Percentiles rank a stretch among this genome's conserved stretches.
Evolutionary conservation across 768 basidiomycete genomes (phyloP).

Genomic region (Hemileccinum rubropunctum): DNA sequence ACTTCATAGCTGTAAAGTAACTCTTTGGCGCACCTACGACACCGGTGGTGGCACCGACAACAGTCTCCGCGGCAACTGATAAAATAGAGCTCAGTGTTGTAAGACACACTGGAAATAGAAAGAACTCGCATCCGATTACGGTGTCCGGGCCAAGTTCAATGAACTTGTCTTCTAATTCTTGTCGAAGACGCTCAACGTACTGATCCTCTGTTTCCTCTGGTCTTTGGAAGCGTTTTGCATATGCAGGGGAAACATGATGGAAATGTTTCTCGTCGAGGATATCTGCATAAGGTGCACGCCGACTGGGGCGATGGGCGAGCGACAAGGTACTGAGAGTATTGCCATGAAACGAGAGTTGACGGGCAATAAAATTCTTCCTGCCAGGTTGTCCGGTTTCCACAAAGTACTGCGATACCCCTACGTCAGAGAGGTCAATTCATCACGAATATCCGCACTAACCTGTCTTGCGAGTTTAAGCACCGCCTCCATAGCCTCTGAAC

Average conservation of each 20-base stretch:
- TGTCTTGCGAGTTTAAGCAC: conserved; percentile 82
- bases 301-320: conserved; percentile 61
- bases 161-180: conserved; percentile 87
- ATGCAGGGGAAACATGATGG: conserved; percentile 87
- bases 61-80: conserved; percentile 84
- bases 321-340: conserved; percentile 74
- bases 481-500: conserved; percentile 87
- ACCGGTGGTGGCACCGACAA: conserved; percentile 84
- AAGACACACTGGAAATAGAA: background rate
- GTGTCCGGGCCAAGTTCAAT: conserved; percentile 77
- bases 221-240: conserved; percentile 73
- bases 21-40: conserved; percentile 75
- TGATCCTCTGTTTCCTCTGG: conserved; percentile 70
- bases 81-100: background rate
- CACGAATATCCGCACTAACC: conserved; percentile 37
- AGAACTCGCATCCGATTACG: conserved; percentile 70
- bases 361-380: conserved; percentile 76
- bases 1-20: conserved; percentile 83
- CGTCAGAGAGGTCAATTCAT: conserved; percentile 6
- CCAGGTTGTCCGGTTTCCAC: conserved; percentile 65
- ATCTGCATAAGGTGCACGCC: conserved; percentile 65
- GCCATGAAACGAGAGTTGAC: conserved; percentile 80
- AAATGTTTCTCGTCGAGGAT: conserved; percentile 65
- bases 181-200: conserved; percentile 72
- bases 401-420: conserved; percentile 50